A percentile compares a stretch with the other conserved stretches of the same genome.
phyloP scores from a whole-genome alignment of 176 grass and related monocot genomes.

The Bothriochloa decipiens region DNA sequence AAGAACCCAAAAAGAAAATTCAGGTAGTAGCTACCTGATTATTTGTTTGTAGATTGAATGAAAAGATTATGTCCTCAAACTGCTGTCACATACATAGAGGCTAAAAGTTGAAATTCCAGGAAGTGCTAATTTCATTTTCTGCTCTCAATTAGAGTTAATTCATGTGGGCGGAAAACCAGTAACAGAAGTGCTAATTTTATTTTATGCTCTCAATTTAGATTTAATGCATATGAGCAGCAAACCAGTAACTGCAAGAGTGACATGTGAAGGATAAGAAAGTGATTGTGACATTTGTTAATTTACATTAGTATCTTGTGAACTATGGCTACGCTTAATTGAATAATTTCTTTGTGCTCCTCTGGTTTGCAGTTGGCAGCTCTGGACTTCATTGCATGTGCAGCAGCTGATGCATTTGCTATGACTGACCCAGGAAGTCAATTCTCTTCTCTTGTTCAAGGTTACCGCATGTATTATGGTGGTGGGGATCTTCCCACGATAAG shows the following conservation, averaged over 20 bases:
- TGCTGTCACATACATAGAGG: neutral
- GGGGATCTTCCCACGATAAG: constrained; percentile 81
- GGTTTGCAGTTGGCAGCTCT: constrained; percentile 81
- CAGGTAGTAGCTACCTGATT: neutral
- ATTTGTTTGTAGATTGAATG: neutral
- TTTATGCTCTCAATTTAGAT: neutral
- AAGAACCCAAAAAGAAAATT: neutral
- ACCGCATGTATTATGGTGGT: constrained; percentile 95
- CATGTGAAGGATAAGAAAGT: constrained; percentile 13
- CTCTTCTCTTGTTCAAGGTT: constrained; percentile 90
- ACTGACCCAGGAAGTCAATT: constrained; percentile 94
- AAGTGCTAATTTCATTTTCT: constrained; percentile 16
- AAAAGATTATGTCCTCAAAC: neutral
- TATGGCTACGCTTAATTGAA: constrained; percentile 21
- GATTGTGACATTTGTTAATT: constrained; percentile 15
- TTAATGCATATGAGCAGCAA: neutral
- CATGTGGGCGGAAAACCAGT: neutral
- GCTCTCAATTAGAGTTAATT: constrained; percentile 1
- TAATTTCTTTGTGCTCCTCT: constrained; percentile 21
- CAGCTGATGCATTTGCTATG: constrained; percentile 98
- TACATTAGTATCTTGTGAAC: neutral
- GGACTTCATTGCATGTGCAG: constrained; percentile 91
- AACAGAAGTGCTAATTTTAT: constrained; percentile 1
- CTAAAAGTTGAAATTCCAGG: neutral
- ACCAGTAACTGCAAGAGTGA: neutral